A percentile compares a stretch with the other conserved stretches of the same genome.
Conservation (phyloP, 2,329 filamentous ascomycete genomes). For the Colletotrichum sublineola region DNA sequence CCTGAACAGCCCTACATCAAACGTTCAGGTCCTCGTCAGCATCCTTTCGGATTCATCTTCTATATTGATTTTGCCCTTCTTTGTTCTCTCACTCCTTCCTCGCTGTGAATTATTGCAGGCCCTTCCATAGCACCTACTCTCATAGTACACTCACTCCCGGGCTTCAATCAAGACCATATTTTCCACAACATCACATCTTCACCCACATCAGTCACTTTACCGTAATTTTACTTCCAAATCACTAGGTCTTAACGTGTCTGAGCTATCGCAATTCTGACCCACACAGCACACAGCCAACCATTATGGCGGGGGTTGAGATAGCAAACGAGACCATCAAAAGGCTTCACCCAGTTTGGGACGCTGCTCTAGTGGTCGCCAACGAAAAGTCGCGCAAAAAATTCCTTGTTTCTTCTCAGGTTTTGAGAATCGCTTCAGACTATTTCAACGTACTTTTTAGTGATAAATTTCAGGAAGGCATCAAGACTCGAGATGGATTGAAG, state of each 20-base stretch:
- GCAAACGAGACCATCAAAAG: not conserved
- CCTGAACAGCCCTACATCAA: not conserved
- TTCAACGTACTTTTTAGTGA: constrained; percentile 1
- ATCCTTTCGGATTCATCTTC: too few species aligned
- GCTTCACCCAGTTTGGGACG: constrained; percentile 17
- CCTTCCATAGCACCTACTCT: not conserved
- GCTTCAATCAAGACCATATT: not conserved
- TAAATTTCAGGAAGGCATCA: not conserved
- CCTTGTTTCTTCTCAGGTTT: constrained; percentile 2
- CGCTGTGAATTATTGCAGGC: too few species aligned
- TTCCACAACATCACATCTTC: not conserved
- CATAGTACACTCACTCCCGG: not conserved
- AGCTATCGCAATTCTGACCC: not conserved
- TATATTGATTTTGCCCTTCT: not conserved
- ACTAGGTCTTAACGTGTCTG: too few species aligned
- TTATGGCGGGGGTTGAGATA: not conserved
- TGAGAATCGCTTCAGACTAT: not conserved
- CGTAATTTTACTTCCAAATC: not conserved
- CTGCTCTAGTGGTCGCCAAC: not conserved
- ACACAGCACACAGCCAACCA: not conserved
- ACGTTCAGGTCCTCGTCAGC: not conserved
- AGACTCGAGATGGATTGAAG: not conserved
- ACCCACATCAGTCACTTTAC: not conserved
- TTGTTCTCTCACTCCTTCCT: not conserved
- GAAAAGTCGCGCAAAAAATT: not conserved